Percentiles rank a stretch among this genome's conserved stretches.
These are phyloP conservation scores for Breviolum minutum DNA, from an alignment of 73 alveolate genomes.

Conservation along the genomic window DNA sequence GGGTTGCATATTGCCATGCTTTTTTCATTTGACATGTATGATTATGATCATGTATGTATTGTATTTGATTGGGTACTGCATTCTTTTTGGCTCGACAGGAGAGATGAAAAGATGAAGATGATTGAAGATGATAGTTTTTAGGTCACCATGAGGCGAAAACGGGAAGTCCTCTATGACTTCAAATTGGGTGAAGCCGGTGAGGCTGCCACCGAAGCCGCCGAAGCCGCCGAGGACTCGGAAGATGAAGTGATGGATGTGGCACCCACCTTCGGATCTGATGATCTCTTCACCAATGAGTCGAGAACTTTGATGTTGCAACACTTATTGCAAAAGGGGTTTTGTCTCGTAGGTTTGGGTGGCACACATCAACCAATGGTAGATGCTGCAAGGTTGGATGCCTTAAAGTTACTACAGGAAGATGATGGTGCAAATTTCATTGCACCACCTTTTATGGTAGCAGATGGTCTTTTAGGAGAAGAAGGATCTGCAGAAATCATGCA, in stretches of 20 bases:
- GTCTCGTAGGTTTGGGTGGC: constrained; percentile 2
- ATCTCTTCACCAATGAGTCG: constrained; percentile 9
- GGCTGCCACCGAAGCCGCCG: neutral
- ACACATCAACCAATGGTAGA: constrained; percentile 16
- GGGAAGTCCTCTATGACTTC: constrained; percentile 59
- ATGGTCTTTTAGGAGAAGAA: constrained; percentile 79
- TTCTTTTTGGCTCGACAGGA: neutral
- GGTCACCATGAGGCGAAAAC: constrained; percentile 51
- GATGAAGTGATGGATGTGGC: neutral
- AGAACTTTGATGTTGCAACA: neutral
- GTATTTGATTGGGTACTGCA: too few species aligned
- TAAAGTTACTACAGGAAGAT: constrained; percentile 33
- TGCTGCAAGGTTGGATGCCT: constrained; percentile 61
- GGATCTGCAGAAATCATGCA: constrained; percentile 87
- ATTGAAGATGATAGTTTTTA: neutral
- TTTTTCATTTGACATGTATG: neutral
- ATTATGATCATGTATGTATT: too few species aligned
- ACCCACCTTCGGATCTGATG: constrained; percentile 19
- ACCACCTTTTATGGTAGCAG: constrained; percentile 62
- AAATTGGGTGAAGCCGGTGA: constrained; percentile 19
- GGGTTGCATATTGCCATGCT: neutral
- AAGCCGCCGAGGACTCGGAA: neutral
- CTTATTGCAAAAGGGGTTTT: constrained; percentile 43
- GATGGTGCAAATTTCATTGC: constrained; percentile 38
- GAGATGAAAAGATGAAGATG: neutral